phyloP scores from a whole-genome alignment of 2,329 filamentous ascomycete genomes.

The Venturia pyrina region DNA sequence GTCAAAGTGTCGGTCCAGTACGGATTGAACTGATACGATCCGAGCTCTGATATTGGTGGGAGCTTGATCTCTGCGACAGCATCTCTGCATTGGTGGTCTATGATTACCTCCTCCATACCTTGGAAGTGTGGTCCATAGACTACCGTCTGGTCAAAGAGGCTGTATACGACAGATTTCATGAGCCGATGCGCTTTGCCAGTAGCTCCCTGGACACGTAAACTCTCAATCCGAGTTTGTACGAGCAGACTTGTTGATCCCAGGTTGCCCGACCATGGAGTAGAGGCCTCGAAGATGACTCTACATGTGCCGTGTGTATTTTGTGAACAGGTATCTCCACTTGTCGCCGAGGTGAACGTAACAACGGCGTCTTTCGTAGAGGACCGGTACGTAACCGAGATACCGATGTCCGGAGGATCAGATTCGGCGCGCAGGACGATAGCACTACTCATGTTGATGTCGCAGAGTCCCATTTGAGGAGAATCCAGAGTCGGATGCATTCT shows the following conservation, averaged over 20 bases:
- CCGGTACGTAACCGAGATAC: constrained; percentile 4
- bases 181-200: not conserved
- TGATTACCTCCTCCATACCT: constrained; percentile 18
- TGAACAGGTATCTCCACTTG: not conserved
- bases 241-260: constrained; percentile 15
- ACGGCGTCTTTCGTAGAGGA: not conserved
- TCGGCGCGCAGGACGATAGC: constrained; percentile 3
- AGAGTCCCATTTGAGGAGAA: constrained; percentile 7
- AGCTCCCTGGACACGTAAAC: constrained; percentile 5
- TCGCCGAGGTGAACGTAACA: not conserved
- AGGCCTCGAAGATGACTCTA: constrained; percentile 3
- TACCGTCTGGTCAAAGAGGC: constrained; percentile 18
- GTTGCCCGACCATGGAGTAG: not conserved
- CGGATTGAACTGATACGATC: constrained; percentile 14
- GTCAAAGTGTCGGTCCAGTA: constrained; percentile 7
- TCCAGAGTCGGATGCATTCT: not conserved
- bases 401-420: not conserved
- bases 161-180: constrained; percentile 17
- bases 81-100: constrained; percentile 17
- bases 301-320: not conserved
- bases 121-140: constrained; percentile 18
- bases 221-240: constrained; percentile 16
- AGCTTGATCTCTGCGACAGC: constrained; percentile 15
- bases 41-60: constrained; percentile 7
- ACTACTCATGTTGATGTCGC: constrained; percentile 11